These are phyloP conservation scores for Penicillium malachiteum DNA, from an alignment of 495 filamentous ascomycete genomes.

Conservation along the genomic window DNA sequence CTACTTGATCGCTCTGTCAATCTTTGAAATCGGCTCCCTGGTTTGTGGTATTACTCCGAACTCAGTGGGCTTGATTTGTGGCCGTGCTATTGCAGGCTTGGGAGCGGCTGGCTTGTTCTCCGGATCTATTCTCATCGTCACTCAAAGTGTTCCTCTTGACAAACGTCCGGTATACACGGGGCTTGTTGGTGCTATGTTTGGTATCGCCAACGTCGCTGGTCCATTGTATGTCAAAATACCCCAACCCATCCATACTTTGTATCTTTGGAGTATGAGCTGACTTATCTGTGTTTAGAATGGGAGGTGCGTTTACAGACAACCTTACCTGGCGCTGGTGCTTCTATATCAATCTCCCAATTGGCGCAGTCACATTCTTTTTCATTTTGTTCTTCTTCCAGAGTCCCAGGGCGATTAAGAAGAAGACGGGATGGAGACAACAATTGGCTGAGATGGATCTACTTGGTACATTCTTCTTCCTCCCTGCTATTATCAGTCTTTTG, in stretches of 20 bases:
- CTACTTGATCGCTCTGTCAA: constrained; percentile 65
- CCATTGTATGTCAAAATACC: constrained; percentile 48
- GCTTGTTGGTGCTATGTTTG: constrained; percentile 76
- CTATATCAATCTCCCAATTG: constrained; percentile 67
- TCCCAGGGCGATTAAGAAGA: constrained; percentile 43
- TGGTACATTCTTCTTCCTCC: constrained; percentile 68
- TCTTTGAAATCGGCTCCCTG: constrained; percentile 87
- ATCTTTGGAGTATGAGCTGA: background rate
- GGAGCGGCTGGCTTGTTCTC: constrained; percentile 81
- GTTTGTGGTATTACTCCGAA: constrained; percentile 77
- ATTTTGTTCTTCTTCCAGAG: constrained; percentile 61
- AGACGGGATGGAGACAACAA: constrained; percentile 43
- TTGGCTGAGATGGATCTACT: constrained; percentile 61
- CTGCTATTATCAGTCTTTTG: constrained; percentile 67
- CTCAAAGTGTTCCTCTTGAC: constrained; percentile 68
- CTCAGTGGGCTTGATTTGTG: constrained; percentile 74
- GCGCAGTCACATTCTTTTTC: constrained; percentile 60
- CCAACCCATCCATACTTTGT: background rate
- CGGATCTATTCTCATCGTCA: constrained; percentile 77
- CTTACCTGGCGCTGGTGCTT: constrained; percentile 64
- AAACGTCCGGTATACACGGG: constrained; percentile 73
- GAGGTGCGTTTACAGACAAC: constrained; percentile 62
- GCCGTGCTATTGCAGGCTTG: constrained; percentile 82
- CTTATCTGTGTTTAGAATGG: constrained; percentile 21
- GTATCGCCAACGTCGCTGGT: constrained; percentile 73